These are phyloP conservation scores for Alternaria angustiovoidea DNA, from an alignment of 2,329 filamentous ascomycete species.

Conservation along the genomic window DNA sequence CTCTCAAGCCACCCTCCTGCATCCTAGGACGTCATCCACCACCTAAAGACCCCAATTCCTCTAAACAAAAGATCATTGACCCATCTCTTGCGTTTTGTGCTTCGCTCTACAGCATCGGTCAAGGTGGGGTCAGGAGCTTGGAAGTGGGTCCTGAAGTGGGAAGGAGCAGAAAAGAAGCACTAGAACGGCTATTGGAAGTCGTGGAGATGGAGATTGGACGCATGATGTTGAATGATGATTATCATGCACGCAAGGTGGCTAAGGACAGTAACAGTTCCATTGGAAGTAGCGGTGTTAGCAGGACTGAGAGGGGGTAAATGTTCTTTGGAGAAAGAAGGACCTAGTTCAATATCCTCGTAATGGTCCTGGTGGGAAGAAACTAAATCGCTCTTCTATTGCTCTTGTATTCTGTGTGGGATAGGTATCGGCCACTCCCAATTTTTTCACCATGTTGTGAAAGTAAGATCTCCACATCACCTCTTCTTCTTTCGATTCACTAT, in stretches of 20 bases:
- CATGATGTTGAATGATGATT: slow-evolving; percentile 14
- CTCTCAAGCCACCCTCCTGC: slow-evolving; percentile 17
- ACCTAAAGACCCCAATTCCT: neutral
- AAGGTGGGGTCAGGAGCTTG: slow-evolving; percentile 16
- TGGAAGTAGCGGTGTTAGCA: neutral
- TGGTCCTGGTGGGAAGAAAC: neutral
- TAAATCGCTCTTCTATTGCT: no score
- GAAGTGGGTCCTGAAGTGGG: slow-evolving; percentile 29
- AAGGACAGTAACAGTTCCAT: neutral
- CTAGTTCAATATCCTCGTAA: neutral
- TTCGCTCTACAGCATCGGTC: slow-evolving; percentile 25
- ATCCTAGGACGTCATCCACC: slow-evolving; percentile 26
- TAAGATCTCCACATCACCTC: no score
- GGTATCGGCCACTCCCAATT: no score
- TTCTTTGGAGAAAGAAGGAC: neutral
- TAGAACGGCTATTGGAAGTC: slow-evolving; percentile 21
- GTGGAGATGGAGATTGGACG: slow-evolving; percentile 20
- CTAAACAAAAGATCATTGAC: neutral
- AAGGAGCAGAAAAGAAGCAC: slow-evolving; percentile 17
- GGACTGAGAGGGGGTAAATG: neutral
- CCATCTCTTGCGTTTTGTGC: slow-evolving; percentile 18
- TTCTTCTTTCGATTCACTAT: no score
- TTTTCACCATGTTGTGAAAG: no score
- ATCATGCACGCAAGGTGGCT: slow-evolving; percentile 1
- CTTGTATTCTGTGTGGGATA: neutral